Conservation (phyloP, 805 yeast species). For the Pichia membranifaciens region DNA sequence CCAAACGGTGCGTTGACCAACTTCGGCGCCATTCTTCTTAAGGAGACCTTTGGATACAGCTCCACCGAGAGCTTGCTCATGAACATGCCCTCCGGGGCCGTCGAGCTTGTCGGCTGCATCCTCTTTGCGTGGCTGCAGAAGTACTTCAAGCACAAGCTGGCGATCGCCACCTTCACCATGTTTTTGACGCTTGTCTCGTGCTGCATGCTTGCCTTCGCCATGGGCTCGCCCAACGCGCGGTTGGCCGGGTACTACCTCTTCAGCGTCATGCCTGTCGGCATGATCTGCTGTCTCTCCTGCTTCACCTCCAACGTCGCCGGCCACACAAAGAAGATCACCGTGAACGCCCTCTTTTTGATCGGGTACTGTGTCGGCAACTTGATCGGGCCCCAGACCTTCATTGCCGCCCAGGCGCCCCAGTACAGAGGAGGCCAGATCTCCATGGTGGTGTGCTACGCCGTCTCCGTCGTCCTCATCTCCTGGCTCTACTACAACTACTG, state of each 20-base stretch:
- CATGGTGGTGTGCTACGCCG: conserved; percentile 32
- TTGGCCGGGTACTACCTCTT: conserved; percentile 29
- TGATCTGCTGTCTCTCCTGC: conserved; percentile 29
- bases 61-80: conserved; percentile 23
- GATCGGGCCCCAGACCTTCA: conserved; percentile 70
- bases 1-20: conserved; percentile 40
- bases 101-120: conserved; percentile 29
- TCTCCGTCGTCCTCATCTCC: conserved; percentile 17
- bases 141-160: conserved; percentile 23
- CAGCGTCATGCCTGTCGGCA: conserved; percentile 22
- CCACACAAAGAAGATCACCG: conserved; percentile 62
- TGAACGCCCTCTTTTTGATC: conserved; percentile 53
- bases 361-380: conserved; percentile 65
- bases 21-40: conserved; percentile 36
- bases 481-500: conserved; percentile 17
- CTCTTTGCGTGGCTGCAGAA: conserved; percentile 26
- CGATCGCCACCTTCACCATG: conserved; percentile 19
- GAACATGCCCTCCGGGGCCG: conserved; percentile 27
- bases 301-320: conserved; percentile 58
- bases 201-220: conserved; percentile 22
- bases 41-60: conserved; percentile 27
- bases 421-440: conserved; percentile 49
- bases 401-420: conserved; percentile 48
- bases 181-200: conserved; percentile 9
- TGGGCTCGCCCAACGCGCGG: conserved; percentile 15